Percentiles rank a stretch among this genome's conserved stretches.
Conservation (phyloP, 2,329 filamentous ascomycete genomes). For the Fusarium verrucosum region DNA sequence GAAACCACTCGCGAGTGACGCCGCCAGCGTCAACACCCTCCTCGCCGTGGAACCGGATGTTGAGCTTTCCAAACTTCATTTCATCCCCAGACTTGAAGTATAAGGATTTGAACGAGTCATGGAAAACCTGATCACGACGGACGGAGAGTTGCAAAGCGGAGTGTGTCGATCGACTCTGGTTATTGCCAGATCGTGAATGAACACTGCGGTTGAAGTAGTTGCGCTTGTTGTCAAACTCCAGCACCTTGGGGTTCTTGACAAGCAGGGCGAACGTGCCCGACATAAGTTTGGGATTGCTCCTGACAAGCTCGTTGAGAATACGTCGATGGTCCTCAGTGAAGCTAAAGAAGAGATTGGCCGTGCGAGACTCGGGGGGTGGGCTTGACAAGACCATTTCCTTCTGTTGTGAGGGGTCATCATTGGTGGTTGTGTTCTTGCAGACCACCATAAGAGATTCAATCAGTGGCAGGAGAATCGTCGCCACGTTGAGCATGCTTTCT, state of each 20-base stretch:
- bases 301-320: constrained; percentile 96
- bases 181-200: constrained; percentile 73
- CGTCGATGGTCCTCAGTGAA: constrained; percentile 98
- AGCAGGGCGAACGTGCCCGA: constrained; percentile 95
- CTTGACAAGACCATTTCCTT: constrained; percentile 80
- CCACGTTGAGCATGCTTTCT: constrained; percentile 96
- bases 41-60: constrained; percentile 95
- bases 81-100: constrained; percentile 97
- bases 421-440: constrained; percentile 93
- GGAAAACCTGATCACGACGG: constrained; percentile 93
- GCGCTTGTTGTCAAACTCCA: constrained; percentile 99
- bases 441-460: constrained; percentile 99
- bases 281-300: constrained; percentile 98
- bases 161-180: constrained; percentile 74
- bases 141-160: constrained; percentile 85
- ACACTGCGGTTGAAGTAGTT: constrained; percentile 98
- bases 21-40: constrained; percentile 98
- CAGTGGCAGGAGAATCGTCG: constrained; percentile 90
- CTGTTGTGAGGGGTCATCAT: constrained; percentile 67
- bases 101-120: constrained; percentile 97
- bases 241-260: constrained; percentile 97
- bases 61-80: constrained; percentile 99
- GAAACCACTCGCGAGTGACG: constrained; percentile 99
- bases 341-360: constrained; percentile 92
- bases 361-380: constrained; percentile 78